Evolutionary conservation across 108 stramenopile species (phyloP), one percentile per base, ranked within the genome.

Genomic region (Licmophora abbreviata): DNA sequence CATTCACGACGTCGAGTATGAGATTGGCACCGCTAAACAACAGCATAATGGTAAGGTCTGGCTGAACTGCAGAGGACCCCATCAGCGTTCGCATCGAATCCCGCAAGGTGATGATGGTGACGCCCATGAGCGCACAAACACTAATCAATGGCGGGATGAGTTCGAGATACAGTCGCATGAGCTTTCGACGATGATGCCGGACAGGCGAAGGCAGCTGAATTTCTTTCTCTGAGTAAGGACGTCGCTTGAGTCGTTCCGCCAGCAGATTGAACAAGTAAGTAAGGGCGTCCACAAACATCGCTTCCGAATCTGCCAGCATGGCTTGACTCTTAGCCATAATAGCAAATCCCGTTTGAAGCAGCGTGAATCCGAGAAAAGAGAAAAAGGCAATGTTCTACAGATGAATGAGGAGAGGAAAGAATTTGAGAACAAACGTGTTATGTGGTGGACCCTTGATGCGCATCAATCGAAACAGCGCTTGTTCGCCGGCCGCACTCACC

Each of bases 141-240:
- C 76, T 79, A 36, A 83, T 66, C 14, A 79, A 31, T 3, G 87
- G 87, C 31, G 87, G 83, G 43, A 84, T 62, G 44, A 88, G 55
- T 58, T 88, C 87, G 50, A 88, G 42, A 54, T 79, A 63, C 3
- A 73, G 41, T 12, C 64, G 48, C 28, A 51, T 55, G 33, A 61
- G 0, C 51, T 60, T 47, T 29, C 56, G 48, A n/a, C 59, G 54
- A 5, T 57, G 30, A 0, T 47, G 15, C 11, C 67, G 29, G 3
- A 46, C 27, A 3, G 15, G 7, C 14, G 9, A 29, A 28, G 29
- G 43, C 38, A 71, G 18, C 4, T 25, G 3, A 21, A 36, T 12
- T 47, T 72, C 64, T 6, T 57, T 26, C 22, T 38, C 64, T 6
- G 48, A 42, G 38, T 24, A 35, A 0, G 63, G 46, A 14, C 53